Conservation (phyloP, 139 green algal genomes). For the Coccomyxa sp. region DNA sequence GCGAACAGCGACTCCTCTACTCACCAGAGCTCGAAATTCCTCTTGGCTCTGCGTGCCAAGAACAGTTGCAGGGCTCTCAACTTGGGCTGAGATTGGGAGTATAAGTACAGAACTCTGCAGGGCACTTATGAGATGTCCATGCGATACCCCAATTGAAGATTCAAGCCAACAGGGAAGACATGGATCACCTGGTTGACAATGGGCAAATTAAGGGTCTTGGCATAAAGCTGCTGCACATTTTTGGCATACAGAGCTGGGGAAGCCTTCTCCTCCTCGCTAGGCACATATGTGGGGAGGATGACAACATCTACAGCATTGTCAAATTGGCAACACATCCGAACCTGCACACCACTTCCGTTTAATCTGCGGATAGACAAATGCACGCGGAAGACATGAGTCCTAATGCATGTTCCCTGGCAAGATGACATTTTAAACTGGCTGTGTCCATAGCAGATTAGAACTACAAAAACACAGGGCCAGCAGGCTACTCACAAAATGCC, state of each 20-base stretch:
- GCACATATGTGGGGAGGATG: slow-evolving; percentile 21
- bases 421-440: neutral
- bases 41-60: slow-evolving; percentile 3
- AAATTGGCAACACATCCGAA: slow-evolving; percentile 16
- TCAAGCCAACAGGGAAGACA: neutral
- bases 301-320: slow-evolving; percentile 20
- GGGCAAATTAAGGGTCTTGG: slow-evolving; percentile 18
- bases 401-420: too few relatives aligned
- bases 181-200: slow-evolving; percentile 27
- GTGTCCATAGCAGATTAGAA: neutral
- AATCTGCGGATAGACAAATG: neutral
- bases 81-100: neutral
- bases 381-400: neutral
- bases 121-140: neutral
- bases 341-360: slow-evolving; percentile 24
- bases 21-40: slow-evolving; percentile 20
- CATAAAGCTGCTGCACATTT: slow-evolving; percentile 14
- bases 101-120: neutral
- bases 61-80: neutral
- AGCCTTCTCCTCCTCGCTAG: neutral
- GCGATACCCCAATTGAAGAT: neutral
- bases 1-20: slow-evolving; percentile 15
- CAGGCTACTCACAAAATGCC: slow-evolving; percentile 9
- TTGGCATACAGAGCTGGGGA: slow-evolving; percentile 8
- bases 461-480: neutral